Evolutionary conservation across 2,329 filamentous ascomycete genomes (phyloP).

Genomic region (Penicillium oxalicum): DNA sequence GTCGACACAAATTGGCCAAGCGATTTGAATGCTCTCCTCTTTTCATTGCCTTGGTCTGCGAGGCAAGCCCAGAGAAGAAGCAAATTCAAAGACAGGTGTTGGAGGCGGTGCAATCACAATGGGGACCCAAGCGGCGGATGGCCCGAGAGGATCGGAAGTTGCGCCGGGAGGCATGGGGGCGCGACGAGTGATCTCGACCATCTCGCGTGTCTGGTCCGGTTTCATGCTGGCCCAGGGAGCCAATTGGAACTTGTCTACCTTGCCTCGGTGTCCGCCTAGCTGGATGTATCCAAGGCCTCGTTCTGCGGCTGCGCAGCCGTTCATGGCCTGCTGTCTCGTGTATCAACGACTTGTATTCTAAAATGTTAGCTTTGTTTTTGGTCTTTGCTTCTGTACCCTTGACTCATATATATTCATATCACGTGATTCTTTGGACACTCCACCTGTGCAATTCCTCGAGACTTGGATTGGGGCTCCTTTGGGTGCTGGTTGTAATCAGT

Average conservation of each 20-base stretch:
- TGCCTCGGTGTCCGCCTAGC: no score
- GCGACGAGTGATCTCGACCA: slow-evolving; percentile 42
- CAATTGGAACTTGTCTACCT: no score
- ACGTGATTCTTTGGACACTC: no score
- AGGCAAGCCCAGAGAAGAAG: slow-evolving; percentile 47
- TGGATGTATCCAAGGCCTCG: not conserved
- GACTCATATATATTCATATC: no score
- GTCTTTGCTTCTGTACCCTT: slow-evolving; percentile 7
- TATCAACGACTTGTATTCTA: slow-evolving; percentile 23
- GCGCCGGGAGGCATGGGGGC: slow-evolving; percentile 57
- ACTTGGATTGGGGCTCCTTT: no score
- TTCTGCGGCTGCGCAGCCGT: not conserved
- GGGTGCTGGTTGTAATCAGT: no score
- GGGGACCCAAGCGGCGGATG: slow-evolving; percentile 54
- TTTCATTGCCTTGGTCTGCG: slow-evolving; percentile 56
- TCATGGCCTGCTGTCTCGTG: slow-evolving; percentile 5
- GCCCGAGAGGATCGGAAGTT: slow-evolving; percentile 56
- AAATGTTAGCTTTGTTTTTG: slow-evolving; percentile 16
- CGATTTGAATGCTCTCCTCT: slow-evolving; percentile 58
- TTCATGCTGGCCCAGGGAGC: not conserved
- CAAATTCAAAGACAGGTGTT: slow-evolving; percentile 43
- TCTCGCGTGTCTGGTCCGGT: not conserved
- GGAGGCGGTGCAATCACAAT: slow-evolving; percentile 52
- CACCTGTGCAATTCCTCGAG: no score
- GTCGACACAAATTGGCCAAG: slow-evolving; percentile 53